phyloP scores from a whole-genome alignment of 805 yeast genomes.

The Lachancea lanzarotensis region DNA sequence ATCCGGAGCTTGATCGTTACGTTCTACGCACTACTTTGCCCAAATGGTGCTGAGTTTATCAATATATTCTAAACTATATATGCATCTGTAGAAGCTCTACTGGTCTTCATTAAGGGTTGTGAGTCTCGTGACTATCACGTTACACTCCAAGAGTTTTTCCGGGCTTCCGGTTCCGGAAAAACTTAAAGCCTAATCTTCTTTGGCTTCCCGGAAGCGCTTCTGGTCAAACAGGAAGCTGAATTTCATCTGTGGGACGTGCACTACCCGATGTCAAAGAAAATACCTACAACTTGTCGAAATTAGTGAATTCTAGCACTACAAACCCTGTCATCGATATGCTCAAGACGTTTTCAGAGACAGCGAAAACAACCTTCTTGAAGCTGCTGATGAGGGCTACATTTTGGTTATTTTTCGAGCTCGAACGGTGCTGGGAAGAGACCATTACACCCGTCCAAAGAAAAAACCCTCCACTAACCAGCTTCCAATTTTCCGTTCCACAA shows the following conservation, averaged over 20 bases:
- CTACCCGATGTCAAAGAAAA: background rate
- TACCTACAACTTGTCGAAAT: no score
- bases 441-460: background rate
- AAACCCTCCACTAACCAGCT: background rate
- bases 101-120: no score
- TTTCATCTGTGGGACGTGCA: no score
- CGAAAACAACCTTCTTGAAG: background rate
- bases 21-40: slow-evolving; percentile 52
- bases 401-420: background rate
- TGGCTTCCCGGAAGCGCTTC: slow-evolving; percentile 1
- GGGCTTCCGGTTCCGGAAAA: slow-evolving; percentile 1
- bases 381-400: background rate
- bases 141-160: background rate
- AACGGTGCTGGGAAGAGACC: background rate
- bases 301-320: background rate
- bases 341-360: background rate
- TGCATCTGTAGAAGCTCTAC: background rate
- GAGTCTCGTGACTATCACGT: background rate
- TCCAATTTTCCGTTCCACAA: background rate
- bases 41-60: slow-evolving; percentile 58
- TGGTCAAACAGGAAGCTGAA: background rate
- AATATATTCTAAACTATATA: no score
- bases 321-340: background rate
- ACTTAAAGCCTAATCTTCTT: no score
- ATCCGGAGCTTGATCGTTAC: slow-evolving; percentile 44